Conservation (phyloP, 768 basidiomycete species). For the Russula sp. region DNA sequence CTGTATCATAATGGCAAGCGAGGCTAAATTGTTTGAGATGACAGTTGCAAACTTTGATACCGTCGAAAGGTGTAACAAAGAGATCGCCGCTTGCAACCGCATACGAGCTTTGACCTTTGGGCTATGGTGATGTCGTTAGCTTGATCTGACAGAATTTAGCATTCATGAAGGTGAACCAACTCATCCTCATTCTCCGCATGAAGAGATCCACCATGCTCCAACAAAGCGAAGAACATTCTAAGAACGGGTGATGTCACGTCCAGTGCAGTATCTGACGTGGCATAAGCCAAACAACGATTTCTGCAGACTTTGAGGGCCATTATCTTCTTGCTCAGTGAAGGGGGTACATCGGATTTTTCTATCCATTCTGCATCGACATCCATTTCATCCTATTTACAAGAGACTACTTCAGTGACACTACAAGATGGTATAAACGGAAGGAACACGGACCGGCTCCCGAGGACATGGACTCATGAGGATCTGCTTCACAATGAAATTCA, state of each 20-base stretch:
- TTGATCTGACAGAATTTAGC: not conserved
- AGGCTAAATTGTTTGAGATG: slow-evolving; percentile 55
- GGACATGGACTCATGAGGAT: slow-evolving; percentile 54
- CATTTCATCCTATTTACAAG: slow-evolving; percentile 45
- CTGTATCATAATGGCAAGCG: slow-evolving; percentile 68
- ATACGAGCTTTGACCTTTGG: slow-evolving; percentile 64
- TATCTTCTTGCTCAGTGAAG: slow-evolving; percentile 60
- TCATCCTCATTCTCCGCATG: slow-evolving; percentile 44
- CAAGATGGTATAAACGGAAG: not conserved
- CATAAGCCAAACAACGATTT: slow-evolving; percentile 70
- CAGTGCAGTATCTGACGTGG: slow-evolving; percentile 45
- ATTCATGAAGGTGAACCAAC: slow-evolving; percentile 31
- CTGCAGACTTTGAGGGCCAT: slow-evolving; percentile 73
- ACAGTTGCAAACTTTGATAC: slow-evolving; percentile 48
- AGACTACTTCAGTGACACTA: slow-evolving; percentile 6
- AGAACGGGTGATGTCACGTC: slow-evolving; percentile 70
- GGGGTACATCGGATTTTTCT: slow-evolving; percentile 53
- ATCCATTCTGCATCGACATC: slow-evolving; percentile 68
- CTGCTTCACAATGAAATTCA: slow-evolving; percentile 61
- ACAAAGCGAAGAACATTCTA: slow-evolving; percentile 64
- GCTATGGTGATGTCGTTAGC: slow-evolving; percentile 31
- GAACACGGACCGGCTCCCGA: slow-evolving; percentile 37
- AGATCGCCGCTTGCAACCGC: slow-evolving; percentile 75
- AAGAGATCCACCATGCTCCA: slow-evolving; percentile 63
- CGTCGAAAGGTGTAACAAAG: slow-evolving; percentile 68